Conservation (phyloP, 352 stramenopile genomes). For the Pythium phragmitis region DNA sequence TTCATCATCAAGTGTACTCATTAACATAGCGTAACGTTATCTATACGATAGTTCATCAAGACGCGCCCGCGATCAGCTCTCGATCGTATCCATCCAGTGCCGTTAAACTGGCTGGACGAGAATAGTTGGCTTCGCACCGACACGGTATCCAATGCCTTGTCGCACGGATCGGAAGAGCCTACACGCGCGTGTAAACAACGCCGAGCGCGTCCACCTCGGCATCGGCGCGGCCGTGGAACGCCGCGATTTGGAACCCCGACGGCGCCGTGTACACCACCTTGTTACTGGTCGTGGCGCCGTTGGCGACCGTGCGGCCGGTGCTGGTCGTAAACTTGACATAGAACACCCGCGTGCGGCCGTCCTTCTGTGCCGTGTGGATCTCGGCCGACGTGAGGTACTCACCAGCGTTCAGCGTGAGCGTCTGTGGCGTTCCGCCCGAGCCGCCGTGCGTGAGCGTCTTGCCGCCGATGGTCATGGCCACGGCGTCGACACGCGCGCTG, state of each 20-base stretch:
- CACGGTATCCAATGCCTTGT: no score
- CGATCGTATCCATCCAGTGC: no score
- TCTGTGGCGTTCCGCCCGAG: slow-evolving; percentile 32
- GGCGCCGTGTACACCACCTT: slow-evolving; percentile 35
- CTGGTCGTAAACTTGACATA: slow-evolving; percentile 45
- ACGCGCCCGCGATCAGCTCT: no score
- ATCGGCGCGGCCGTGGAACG: slow-evolving; percentile 43
- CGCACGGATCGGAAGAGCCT: neutral
- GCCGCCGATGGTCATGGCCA: slow-evolving; percentile 32
- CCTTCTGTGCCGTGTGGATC: slow-evolving; percentile 46
- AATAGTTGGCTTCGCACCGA: no score
- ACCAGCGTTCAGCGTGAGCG: slow-evolving; percentile 35
- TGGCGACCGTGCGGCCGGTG: slow-evolving; percentile 31
- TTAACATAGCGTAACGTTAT: no score
- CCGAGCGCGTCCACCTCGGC: slow-evolving; percentile 44
- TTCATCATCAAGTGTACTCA: no score
- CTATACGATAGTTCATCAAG: no score
- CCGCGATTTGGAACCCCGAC: slow-evolving; percentile 44
- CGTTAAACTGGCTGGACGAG: no score
- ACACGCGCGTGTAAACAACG: slow-evolving; percentile 38
- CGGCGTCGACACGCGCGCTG: slow-evolving; percentile 33
- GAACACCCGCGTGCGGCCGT: slow-evolving; percentile 39
- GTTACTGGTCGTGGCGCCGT: slow-evolving; percentile 34
- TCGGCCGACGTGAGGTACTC: slow-evolving; percentile 54
- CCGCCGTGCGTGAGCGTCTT: slow-evolving; percentile 38